Base-by-base conservation (phyloP, 768 basidiomycete species). In the Multifurca ochricompacta region DNA sequence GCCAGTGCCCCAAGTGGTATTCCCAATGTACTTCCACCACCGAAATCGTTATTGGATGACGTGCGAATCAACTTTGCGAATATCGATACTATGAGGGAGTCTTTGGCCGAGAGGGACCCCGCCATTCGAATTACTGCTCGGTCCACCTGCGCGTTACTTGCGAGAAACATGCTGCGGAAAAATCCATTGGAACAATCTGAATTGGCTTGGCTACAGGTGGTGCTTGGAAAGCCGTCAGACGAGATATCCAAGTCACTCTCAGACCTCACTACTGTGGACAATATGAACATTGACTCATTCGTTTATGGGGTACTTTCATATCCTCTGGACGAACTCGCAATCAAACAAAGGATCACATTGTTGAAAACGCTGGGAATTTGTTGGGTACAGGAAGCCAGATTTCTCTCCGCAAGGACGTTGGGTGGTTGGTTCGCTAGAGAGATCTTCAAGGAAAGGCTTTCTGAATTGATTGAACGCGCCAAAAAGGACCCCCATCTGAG, bases 141-240 rank as follows among this genome's bases (percentile, higher is more conserved):
- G 23, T 50, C 48, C 21, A 45, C 40, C 13, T 45, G 54, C 13
- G 54, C 54, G 13, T 40, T 56, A 36, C 48, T 56, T 13, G 48
- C 54, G 18, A 44, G 30, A 11, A 41, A 32, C n/a, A 3, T 56
- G 23, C 16, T 55, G 16, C 54, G 32, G 23, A 32, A 46, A 46
- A 11, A 19, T 27, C 35, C 41, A 18, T 36, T 16, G 5, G 31
- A n/a, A 6, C 35, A 37, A 9, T 23, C 54, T 3, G 48, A 43
- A 16, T 41, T 55, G 2, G 48, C 54, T 18, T 55, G 54, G 54
- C 28, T 55, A 11, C 34, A 37, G 0, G 54, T 43, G 2, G 47
- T 44, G 3, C 18, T 49, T 16, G 54, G 48, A 28, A 32, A 35
- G 39, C 14, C 53, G 14, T 41, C 45, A n/a, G 14, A 48, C 30